Evolutionary conservation across 2,329 filamentous ascomycete genomes (phyloP).

Genomic region (Cryphonectria naterciae): DNA sequence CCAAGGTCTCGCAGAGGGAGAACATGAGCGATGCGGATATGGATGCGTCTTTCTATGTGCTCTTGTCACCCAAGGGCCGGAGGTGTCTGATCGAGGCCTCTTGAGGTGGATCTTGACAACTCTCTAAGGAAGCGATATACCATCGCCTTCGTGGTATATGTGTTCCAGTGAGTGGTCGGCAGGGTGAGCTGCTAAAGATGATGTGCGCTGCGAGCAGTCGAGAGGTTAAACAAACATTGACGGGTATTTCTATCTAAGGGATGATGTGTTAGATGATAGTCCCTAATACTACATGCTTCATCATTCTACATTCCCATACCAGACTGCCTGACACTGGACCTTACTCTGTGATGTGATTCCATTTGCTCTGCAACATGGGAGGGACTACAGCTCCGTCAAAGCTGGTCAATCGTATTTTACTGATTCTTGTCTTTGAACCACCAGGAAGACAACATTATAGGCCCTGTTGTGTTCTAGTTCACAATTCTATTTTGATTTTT

Average conservation of each 20-base stretch:
- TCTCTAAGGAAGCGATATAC: neutral
- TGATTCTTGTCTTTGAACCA: neutral
- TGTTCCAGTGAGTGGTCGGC: neutral
- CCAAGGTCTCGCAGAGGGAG: slow-evolving; percentile 34
- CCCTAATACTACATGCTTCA: too few species aligned
- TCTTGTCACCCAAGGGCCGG: slow-evolving; percentile 34
- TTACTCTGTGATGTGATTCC: neutral
- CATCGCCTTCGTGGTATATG: neutral
- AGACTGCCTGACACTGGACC: neutral
- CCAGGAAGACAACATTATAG: too few species aligned
- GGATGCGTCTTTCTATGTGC: slow-evolving; percentile 35
- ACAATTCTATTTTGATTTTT: too few species aligned
- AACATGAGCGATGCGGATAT: slow-evolving; percentile 40
- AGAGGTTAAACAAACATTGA: too few species aligned
- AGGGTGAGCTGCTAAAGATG: neutral
- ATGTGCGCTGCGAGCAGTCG: neutral
- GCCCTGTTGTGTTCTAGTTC: too few species aligned
- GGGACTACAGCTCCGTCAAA: neutral
- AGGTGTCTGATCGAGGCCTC: slow-evolving; percentile 36
- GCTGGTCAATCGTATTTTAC: neutral
- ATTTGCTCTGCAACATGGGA: neutral
- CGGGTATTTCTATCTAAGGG: too few species aligned
- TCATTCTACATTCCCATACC: too few species aligned
- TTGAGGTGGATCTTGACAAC: neutral
- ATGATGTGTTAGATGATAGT: too few species aligned